Evolutionary conservation across 2,329 filamentous ascomycete genomes (phyloP).

Genomic region (Pseudogymnoascus verrucosus): DNA sequence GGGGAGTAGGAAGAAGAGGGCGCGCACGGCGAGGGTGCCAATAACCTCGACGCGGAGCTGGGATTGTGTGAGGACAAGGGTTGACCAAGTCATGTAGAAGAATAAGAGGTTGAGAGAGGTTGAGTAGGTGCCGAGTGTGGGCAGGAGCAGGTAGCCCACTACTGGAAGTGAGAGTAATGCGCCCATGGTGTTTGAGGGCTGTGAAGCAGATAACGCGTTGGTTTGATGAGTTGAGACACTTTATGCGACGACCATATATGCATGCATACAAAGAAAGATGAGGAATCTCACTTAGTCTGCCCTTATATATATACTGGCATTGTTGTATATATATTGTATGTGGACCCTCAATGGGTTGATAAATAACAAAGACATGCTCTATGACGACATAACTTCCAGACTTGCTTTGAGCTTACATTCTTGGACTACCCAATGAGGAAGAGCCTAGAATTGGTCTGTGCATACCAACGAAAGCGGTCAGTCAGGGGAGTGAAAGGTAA

Average conservation of each 20-base stretch:
- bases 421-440: constrained; percentile 38
- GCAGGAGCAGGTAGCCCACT: constrained; percentile 57
- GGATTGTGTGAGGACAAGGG: constrained; percentile 68
- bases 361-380: not conserved
- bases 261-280: not conserved
- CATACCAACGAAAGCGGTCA: not conserved
- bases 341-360: not conserved
- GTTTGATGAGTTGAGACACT: not conserved
- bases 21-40: constrained; percentile 58
- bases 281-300: not conserved
- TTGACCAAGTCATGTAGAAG: constrained; percentile 87
- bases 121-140: constrained; percentile 57
- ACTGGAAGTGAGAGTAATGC: constrained; percentile 65
- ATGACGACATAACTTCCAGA: constrained; percentile 39
- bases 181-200: constrained; percentile 40
- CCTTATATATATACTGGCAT: not conserved
- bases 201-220: not conserved
- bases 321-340: constrained; percentile 12
- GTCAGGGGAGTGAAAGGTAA: not conserved
- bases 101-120: constrained; percentile 80
- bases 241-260: not conserved
- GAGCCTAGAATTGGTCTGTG: not conserved
- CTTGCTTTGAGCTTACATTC: constrained; percentile 55
- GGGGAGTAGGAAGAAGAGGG: constrained; percentile 65
- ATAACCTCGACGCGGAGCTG: constrained; percentile 68